These are phyloP conservation scores for Lithohypha guttulata DNA, from an alignment of 2,329 filamentous ascomycete species.

Conservation along the genomic window DNA sequence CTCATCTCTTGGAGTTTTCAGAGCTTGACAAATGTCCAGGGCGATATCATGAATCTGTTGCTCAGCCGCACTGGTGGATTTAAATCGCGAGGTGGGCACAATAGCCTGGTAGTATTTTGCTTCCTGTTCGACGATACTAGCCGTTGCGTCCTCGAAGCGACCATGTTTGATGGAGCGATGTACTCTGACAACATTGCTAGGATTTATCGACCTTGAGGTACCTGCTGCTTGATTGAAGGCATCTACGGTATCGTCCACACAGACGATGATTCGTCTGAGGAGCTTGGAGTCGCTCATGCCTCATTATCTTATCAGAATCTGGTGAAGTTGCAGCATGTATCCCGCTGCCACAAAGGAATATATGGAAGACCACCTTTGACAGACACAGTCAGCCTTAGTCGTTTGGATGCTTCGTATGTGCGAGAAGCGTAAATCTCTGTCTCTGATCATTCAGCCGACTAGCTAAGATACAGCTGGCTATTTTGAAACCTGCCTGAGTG, in stretches of 20 bases:
- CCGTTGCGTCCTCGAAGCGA: conserved; percentile 10
- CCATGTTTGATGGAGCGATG: conserved; percentile 12
- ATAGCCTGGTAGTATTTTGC: conserved; percentile 17
- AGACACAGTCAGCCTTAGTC: too few relatives aligned
- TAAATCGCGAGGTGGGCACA: conserved; percentile 11
- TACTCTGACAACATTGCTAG: conserved; percentile 16
- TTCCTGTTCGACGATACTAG: conserved; percentile 12
- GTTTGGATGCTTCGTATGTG: too few relatives aligned
- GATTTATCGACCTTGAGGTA: conserved; percentile 10
- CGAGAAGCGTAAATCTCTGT: too few relatives aligned
- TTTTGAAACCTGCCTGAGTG: too few relatives aligned
- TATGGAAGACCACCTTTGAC: too few relatives aligned
- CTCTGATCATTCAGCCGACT: too few relatives aligned
- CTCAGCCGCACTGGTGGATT: conserved; percentile 6
- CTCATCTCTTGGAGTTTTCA: conserved; percentile 26
- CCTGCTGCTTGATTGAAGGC: conserved; percentile 10
- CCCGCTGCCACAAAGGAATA: too few relatives aligned
- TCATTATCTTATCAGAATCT: too few relatives aligned
- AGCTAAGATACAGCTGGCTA: too few relatives aligned
- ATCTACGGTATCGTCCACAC: conserved; percentile 13
- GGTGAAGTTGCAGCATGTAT: too few relatives aligned
- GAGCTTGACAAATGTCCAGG: conserved; percentile 12
- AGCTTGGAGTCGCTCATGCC: too few relatives aligned
- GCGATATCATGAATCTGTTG: conserved; percentile 20
- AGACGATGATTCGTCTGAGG: conserved; percentile 17